A percentile compares a stretch with the other conserved stretches of the same genome.
Conservation (phyloP, 2,329 filamentous ascomycete species). For the Fonsecaea nubica region DNA sequence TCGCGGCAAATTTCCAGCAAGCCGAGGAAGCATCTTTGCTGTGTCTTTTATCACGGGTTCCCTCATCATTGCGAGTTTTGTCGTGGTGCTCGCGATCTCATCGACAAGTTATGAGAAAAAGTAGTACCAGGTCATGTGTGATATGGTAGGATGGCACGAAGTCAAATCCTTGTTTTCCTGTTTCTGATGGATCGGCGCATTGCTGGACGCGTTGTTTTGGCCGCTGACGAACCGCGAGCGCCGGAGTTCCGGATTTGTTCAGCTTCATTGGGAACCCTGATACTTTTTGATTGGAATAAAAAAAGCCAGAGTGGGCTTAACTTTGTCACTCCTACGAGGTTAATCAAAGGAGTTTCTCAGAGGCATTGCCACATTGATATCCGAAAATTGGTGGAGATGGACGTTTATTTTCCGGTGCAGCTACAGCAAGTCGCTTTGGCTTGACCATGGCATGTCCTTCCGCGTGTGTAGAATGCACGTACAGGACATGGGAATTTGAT, state of each 20-base stretch:
- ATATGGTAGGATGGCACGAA: neutral
- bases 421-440: neutral
- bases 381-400: neutral
- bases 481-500: neutral
- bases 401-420: neutral
- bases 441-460: neutral
- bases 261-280: neutral
- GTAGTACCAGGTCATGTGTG: slow-evolving; percentile 6
- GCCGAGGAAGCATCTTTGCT: slow-evolving; percentile 66
- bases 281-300: neutral
- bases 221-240: neutral
- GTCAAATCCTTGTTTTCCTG: neutral
- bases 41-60: slow-evolving; percentile 62
- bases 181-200: neutral
- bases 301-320: neutral
- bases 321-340: neutral
- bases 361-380: neutral
- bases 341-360: neutral
- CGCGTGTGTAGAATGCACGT: neutral
- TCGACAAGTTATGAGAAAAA: slow-evolving; percentile 52
- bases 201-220: neutral
- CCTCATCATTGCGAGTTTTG: slow-evolving; percentile 65
- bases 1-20: slow-evolving; percentile 69
- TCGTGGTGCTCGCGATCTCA: slow-evolving; percentile 65
- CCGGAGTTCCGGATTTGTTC: neutral